Evolutionary conservation across 2,329 filamentous ascomycete species (phyloP).

Genomic region (Allantophomopsis cytisporea): DNA sequence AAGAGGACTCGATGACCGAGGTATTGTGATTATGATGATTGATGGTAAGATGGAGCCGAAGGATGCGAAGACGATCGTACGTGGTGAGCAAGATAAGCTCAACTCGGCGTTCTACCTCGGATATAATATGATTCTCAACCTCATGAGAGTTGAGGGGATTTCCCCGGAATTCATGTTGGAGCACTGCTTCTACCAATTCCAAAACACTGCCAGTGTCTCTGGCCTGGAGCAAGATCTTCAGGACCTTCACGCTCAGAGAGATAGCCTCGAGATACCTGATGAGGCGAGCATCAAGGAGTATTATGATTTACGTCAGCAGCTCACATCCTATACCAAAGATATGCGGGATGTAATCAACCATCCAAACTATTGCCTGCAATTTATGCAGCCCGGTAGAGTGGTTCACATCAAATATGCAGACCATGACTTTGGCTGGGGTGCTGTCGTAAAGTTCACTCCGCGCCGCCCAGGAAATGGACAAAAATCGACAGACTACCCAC

Average conservation of each 20-base stretch:
- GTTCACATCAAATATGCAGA: conserved; percentile 72
- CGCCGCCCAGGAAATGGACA: conserved; percentile 54
- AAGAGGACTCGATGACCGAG: conserved; percentile 91
- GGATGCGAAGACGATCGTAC: conserved; percentile 88
- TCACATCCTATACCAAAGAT: conserved; percentile 73
- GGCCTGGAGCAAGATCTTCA: conserved; percentile 72
- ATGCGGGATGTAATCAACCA: conserved; percentile 89
- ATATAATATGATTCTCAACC: conserved; percentile 98
- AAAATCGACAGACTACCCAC: conserved; percentile 49
- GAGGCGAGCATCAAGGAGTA: conserved; percentile 88
- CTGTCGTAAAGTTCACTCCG: conserved; percentile 60
- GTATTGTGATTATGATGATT: conserved; percentile 99
- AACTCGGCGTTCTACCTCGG: conserved; percentile 97
- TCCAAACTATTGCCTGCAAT: conserved; percentile 73
- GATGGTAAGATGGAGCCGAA: conserved; percentile 91
- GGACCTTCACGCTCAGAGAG: conserved; percentile 62
- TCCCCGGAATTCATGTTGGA: conserved; percentile 99
- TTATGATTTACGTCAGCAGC: conserved; percentile 75
- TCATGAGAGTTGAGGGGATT: conserved; percentile 96
- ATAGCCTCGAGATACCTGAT: conserved; percentile 65
- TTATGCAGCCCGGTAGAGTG: conserved; percentile 75
- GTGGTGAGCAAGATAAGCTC: conserved; percentile 89
- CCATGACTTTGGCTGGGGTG: conserved; percentile 88
- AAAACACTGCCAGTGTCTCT: conserved; percentile 82
- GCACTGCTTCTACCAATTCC: conserved; percentile 95